Conservation (phyloP, 176 grass and related monocot genomes). For the Ensete glaucum region DNA sequence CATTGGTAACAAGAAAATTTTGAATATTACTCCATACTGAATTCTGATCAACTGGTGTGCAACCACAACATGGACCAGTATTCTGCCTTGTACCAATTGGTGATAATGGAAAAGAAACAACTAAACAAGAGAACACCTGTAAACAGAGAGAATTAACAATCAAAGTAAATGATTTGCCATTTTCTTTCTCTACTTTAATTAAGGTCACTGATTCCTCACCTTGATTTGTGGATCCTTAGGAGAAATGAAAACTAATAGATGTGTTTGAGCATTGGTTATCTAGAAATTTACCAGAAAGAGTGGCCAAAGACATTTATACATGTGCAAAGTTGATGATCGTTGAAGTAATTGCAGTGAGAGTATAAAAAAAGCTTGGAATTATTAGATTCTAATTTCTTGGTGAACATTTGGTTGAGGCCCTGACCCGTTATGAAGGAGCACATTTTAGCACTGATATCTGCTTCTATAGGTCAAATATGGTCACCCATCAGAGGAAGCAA, state of each 20-base stretch:
- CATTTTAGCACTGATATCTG: slow-evolving; percentile 57
- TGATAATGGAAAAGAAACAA: too few relatives aligned
- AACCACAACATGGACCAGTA: too few relatives aligned
- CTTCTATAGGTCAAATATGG: slow-evolving; percentile 65
- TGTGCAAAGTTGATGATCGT: slow-evolving; percentile 58
- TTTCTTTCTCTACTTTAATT: not conserved
- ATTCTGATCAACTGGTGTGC: too few relatives aligned
- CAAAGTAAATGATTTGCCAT: too few relatives aligned
- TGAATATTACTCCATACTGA: too few relatives aligned
- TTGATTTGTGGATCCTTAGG: slow-evolving; percentile 66
- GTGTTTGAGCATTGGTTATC: slow-evolving; percentile 31
- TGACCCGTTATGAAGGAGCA: slow-evolving; percentile 39
- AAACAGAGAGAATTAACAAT: too few relatives aligned
- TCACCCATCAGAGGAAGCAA: slow-evolving; percentile 35
- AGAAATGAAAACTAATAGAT: slow-evolving; percentile 15
- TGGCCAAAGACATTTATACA: slow-evolving; percentile 54
- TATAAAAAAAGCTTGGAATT: slow-evolving; percentile 58
- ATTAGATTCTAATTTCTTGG: slow-evolving; percentile 80
- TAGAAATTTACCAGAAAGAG: slow-evolving; percentile 19
- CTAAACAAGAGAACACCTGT: too few relatives aligned
- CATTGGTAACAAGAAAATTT: too few relatives aligned
- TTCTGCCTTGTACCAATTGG: too few relatives aligned
- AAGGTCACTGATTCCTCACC: slow-evolving; percentile 32
- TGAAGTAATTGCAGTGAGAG: slow-evolving; percentile 45
- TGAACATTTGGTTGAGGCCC: slow-evolving; percentile 41